These are phyloP conservation scores for Tulasnella sp. DNA, from an alignment of 768 basidiomycete genomes.

Conservation along the genomic window DNA sequence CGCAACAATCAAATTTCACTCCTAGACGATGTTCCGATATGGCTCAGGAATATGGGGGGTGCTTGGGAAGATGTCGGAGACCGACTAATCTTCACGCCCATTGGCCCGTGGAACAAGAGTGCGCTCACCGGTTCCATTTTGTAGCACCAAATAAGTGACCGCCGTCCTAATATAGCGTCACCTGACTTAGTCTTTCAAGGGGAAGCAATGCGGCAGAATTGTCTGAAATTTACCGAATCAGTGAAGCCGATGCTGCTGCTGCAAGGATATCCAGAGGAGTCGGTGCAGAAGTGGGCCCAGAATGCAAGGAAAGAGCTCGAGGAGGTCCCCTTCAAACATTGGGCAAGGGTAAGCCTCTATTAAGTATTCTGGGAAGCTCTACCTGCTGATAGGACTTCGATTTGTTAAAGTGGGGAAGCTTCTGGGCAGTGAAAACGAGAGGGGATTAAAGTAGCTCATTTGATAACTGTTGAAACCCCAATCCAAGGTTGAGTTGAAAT, in stretches of 20 bases:
- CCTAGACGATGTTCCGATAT: not conserved
- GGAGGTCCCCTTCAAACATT: not conserved
- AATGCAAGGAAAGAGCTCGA: not conserved
- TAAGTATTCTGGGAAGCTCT: not conserved
- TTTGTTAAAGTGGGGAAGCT: not conserved
- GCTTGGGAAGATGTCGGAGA: not conserved
- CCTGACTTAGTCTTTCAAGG: not conserved
- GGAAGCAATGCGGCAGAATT: not conserved
- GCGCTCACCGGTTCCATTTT: not conserved
- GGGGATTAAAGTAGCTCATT: no score
- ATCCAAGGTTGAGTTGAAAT: no score
- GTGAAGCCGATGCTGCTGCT: not conserved
- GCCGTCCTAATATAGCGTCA: not conserved
- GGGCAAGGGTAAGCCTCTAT: not conserved
- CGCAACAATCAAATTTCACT: not conserved
- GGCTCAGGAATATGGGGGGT: not conserved
- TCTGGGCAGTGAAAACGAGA: not conserved
- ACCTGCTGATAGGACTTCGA: not conserved
- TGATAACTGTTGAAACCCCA: no score
- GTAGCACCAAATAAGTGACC: not conserved
- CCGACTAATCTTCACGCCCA: not conserved
- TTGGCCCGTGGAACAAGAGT: constrained; percentile 12
- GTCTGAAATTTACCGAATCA: not conserved
- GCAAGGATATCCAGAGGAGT: not conserved
- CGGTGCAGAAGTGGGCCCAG: not conserved